Percentiles rank a stretch among this genome's conserved stretches.
phyloP scores from a whole-genome alignment of 805 yeast species.

The Pichia membranifaciens region DNA sequence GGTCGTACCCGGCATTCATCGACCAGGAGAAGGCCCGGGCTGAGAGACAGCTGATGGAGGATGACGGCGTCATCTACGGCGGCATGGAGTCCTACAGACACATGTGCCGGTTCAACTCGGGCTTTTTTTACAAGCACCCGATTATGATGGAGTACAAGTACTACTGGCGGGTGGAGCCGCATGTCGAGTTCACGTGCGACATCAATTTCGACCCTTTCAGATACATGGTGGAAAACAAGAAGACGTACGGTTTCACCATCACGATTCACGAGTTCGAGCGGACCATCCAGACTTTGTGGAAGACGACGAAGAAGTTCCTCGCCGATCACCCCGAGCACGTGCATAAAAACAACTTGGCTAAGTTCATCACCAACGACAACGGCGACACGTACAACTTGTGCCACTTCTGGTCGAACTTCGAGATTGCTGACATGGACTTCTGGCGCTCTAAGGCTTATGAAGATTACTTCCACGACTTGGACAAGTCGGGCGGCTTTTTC shows the following conservation, averaged over 20 bases:
- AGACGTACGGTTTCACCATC: conserved; percentile 62
- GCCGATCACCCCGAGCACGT: conserved; percentile 36
- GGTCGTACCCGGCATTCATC: conserved; percentile 82
- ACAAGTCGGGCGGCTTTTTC: conserved; percentile 68
- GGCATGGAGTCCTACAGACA: conserved; percentile 38
- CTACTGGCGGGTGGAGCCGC: conserved; percentile 78
- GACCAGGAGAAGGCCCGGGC: conserved; percentile 66
- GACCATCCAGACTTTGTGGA: conserved; percentile 58
- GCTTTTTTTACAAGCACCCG: conserved; percentile 55
- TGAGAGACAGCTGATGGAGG: conserved; percentile 52
- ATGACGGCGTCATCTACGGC: conserved; percentile 35
- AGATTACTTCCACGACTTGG: conserved; percentile 57
- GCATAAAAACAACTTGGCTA: conserved; percentile 45
- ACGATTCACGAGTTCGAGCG: conserved; percentile 55
- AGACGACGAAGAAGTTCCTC: conserved; percentile 43
- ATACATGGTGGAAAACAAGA: conserved; percentile 47
- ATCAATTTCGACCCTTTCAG: conserved; percentile 57
- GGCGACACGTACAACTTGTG: conserved; percentile 67
- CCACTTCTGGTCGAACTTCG: conserved; percentile 81
- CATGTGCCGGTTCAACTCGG: conserved; percentile 43
- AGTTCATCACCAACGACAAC: conserved; percentile 56
- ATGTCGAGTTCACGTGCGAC: conserved; percentile 55
- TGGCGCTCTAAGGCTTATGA: conserved; percentile 55
- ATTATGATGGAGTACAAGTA: conserved; percentile 54
- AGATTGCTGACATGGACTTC: conserved; percentile 65